phyloP scores from a whole-genome alignment of 495 filamentous ascomycete species.

The Saxophila tyrrhenica region DNA sequence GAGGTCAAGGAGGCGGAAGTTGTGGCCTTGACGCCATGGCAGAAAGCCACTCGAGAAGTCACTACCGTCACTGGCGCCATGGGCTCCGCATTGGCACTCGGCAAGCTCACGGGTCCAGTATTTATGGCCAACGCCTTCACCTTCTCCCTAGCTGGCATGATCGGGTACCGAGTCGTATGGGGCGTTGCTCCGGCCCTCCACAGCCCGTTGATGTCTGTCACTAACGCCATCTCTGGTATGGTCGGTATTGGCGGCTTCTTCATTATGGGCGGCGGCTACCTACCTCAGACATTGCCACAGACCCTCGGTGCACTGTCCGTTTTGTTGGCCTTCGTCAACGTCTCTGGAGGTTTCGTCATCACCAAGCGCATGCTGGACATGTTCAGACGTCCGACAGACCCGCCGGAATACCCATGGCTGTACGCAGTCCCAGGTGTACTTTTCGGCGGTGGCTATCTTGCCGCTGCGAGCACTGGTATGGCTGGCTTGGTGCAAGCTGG shows the following conservation, averaged over 20 bases:
- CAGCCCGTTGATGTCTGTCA: constrained; percentile 74
- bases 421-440: constrained; percentile 62
- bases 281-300: constrained; percentile 67
- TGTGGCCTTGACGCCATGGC: constrained; percentile 62
- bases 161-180: constrained; percentile 75
- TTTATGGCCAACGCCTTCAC: constrained; percentile 78
- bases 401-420: constrained; percentile 72
- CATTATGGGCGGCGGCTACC: constrained; percentile 42
- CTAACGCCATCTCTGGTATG: constrained; percentile 80
- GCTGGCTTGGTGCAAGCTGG: constrained; percentile 71
- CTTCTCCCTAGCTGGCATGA: constrained; percentile 63
- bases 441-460: constrained; percentile 66
- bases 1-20: constrained; percentile 44
- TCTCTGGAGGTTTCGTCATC: constrained; percentile 72
- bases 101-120: constrained; percentile 62
- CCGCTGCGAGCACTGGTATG: constrained; percentile 63
- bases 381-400: constrained; percentile 71
- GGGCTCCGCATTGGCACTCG: constrained; percentile 57
- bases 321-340: constrained; percentile 69
- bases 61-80: constrained; percentile 57
- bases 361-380: constrained; percentile 87
- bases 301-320: constrained; percentile 64
- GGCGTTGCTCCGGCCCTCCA: constrained; percentile 65
- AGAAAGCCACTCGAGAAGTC: constrained; percentile 62
- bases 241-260: constrained; percentile 75